Evolutionary conservation across 2,329 filamentous ascomycete species (phyloP).

Genomic region (Trichoderma guizhouense): DNA sequence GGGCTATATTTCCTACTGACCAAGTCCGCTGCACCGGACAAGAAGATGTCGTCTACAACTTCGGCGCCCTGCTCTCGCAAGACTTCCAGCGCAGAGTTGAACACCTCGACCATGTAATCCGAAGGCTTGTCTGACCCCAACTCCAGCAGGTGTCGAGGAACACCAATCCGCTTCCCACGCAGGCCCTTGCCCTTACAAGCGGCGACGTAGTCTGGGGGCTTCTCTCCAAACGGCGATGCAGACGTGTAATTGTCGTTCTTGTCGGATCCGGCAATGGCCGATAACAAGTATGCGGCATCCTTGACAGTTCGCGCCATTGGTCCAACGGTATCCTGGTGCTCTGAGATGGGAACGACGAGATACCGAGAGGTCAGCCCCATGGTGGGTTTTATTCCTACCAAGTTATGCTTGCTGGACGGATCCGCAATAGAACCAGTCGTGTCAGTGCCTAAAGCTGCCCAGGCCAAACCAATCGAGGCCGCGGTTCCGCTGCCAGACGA

Average conservation of each 20-base stretch:
- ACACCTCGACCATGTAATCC: constrained; percentile 29
- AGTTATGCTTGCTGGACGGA: neutral
- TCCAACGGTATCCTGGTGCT: neutral
- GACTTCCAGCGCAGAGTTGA: constrained; percentile 51
- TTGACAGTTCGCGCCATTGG: constrained; percentile 49
- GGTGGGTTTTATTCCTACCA: neutral
- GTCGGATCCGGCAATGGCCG: constrained; percentile 61
- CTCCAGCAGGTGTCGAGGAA: constrained; percentile 52
- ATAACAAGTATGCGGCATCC: constrained; percentile 61
- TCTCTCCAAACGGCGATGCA: constrained; percentile 46
- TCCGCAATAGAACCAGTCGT: neutral
- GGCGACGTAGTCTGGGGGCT: constrained; percentile 57
- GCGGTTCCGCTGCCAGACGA: neutral
- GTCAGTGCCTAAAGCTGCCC: neutral
- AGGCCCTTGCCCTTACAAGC: constrained; percentile 54
- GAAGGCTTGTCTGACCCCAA: neutral
- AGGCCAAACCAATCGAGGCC: neutral
- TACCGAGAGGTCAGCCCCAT: neutral
- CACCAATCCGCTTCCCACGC: constrained; percentile 58
- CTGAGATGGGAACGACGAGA: neutral
- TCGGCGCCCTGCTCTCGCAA: constrained; percentile 52
- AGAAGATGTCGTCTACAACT: constrained; percentile 55
- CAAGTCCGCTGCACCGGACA: constrained; percentile 22
- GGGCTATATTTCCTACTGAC: constrained; percentile 27
- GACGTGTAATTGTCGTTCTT: constrained; percentile 60